A percentile compares a stretch with the other conserved stretches of the same genome.
These are phyloP conservation scores for Suhomyces guaymorum DNA, from an alignment of 1,139 yeast genomes.

Conservation along the genomic window DNA sequence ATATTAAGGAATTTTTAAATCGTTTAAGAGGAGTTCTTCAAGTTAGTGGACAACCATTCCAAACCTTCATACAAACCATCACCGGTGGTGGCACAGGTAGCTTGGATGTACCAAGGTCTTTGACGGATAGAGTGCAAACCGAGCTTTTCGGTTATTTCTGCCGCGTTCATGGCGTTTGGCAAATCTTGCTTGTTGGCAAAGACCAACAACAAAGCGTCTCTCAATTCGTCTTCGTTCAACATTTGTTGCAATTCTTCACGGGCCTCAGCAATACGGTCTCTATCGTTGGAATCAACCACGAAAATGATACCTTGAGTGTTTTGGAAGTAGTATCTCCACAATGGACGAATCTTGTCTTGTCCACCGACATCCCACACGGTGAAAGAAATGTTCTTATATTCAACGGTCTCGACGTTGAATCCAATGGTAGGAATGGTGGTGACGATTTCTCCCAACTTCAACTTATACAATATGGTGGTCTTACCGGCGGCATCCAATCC, in stretches of 20 bases:
- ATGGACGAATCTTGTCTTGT: slow-evolving; percentile 92
- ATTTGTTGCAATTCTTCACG: slow-evolving; percentile 92
- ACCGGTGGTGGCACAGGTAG: slow-evolving; percentile 89
- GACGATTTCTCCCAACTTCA: slow-evolving; percentile 89
- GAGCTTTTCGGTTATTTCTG: slow-evolving; percentile 82
- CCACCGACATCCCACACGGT: slow-evolving; percentile 99
- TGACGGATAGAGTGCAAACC: slow-evolving; percentile 83
- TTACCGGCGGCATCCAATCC: slow-evolving; percentile 94
- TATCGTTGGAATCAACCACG: slow-evolving; percentile 90
- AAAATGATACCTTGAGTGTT: slow-evolving; percentile 93
- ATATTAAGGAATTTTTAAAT: slow-evolving; percentile 6
- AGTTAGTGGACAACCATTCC: slow-evolving; percentile 86
- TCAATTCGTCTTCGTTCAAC: slow-evolving; percentile 91
- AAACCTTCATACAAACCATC: slow-evolving; percentile 89
- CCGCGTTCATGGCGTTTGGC: slow-evolving; percentile 90
- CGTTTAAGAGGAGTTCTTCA: slow-evolving; percentile 58
- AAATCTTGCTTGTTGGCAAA: slow-evolving; percentile 93
- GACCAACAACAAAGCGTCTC: slow-evolving; percentile 85
- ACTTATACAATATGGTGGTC: slow-evolving; percentile 85
- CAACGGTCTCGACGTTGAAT: slow-evolving; percentile 92
- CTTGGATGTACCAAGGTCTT: slow-evolving; percentile 88
- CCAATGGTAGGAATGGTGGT: slow-evolving; percentile 94
- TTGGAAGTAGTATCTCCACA: slow-evolving; percentile 95
- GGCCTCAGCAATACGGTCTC: slow-evolving; percentile 91
- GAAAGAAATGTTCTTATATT: slow-evolving; percentile 90